phyloP scores from a whole-genome alignment of 2,329 filamentous ascomycete genomes.

The Talaromyces marneffei region DNA sequence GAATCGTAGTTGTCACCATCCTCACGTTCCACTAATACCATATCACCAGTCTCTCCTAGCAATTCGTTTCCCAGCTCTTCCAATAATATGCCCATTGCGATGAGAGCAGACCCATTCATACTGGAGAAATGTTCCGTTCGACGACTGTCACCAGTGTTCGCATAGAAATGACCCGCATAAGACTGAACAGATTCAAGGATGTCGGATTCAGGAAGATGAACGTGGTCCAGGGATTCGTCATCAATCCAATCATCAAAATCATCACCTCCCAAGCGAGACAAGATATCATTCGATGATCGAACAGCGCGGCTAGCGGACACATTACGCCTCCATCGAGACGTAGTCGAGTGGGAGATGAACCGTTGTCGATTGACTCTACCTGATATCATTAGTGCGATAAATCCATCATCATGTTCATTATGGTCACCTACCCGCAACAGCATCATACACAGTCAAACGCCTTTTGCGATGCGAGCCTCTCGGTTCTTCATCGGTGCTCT shows the following conservation, averaged over 20 bases:
- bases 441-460: slow-evolving; percentile 51
- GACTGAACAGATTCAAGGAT: slow-evolving; percentile 53
- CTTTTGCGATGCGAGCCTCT: slow-evolving; percentile 25
- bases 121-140: slow-evolving; percentile 43
- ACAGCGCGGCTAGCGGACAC: slow-evolving; percentile 32
- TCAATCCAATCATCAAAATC: slow-evolving; percentile 48
- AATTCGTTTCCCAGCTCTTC: slow-evolving; percentile 51
- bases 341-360: neutral
- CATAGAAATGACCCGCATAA: slow-evolving; percentile 54
- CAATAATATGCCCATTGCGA: slow-evolving; percentile 55
- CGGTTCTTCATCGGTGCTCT: neutral
- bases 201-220: slow-evolving; percentile 50
- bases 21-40: slow-evolving; percentile 51
- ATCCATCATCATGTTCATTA: neutral
- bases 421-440: slow-evolving; percentile 46
- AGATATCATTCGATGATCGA: slow-evolving; percentile 53
- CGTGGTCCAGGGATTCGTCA: slow-evolving; percentile 34
- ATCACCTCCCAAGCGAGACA: slow-evolving; percentile 53
- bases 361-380: slow-evolving; percentile 31
- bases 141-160: slow-evolving; percentile 26
- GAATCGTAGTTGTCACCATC: slow-evolving; percentile 14
- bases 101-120: slow-evolving; percentile 58
- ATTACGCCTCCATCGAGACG: slow-evolving; percentile 30
- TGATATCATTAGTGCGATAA: slow-evolving; percentile 20
- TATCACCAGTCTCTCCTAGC: slow-evolving; percentile 53